Evolutionary conservation across 2,329 filamentous ascomycete genomes (phyloP).

Genomic region (Colletotrichum chlorophyti): DNA sequence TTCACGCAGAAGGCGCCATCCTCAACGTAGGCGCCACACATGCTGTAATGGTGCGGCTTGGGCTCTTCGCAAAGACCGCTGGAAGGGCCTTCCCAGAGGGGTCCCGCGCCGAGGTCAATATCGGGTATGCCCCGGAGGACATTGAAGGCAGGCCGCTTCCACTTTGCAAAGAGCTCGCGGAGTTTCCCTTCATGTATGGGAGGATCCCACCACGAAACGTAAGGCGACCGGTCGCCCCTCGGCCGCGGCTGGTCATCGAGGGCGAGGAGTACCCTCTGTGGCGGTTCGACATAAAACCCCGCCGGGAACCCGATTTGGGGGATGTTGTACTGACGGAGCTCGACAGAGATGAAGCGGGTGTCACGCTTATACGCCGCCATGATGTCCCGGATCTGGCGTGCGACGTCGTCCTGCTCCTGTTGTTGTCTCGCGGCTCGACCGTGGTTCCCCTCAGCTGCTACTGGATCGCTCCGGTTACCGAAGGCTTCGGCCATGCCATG

Average conservation of each 20-base stretch:
- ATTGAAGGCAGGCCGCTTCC: slow-evolving; percentile 22
- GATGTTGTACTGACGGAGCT: slow-evolving; percentile 6
- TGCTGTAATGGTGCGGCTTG: background rate
- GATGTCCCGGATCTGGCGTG: background rate
- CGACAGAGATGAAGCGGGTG: slow-evolving; percentile 21
- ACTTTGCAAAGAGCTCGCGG: slow-evolving; percentile 10
- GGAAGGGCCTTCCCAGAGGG: background rate
- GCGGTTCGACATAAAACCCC: background rate
- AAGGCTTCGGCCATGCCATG: background rate
- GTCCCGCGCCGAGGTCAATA: background rate
- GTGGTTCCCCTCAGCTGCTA: too few species aligned
- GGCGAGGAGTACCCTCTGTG: slow-evolving; percentile 9
- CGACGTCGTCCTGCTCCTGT: background rate
- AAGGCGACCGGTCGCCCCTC: background rate
- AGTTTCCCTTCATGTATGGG: background rate
- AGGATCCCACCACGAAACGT: background rate
- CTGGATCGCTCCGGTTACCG: background rate
- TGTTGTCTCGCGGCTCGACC: background rate
- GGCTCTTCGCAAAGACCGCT: slow-evolving; percentile 12
- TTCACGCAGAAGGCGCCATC: slow-evolving; percentile 30
- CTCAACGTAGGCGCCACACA: background rate
- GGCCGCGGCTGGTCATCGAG: background rate
- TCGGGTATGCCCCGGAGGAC: slow-evolving; percentile 28
- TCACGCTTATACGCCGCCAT: background rate
- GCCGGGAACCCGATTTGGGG: slow-evolving; percentile 7